These are phyloP conservation scores for Porphyra umbilicalis DNA, from an alignment of 31 red algal species.

Conservation along the genomic window DNA sequence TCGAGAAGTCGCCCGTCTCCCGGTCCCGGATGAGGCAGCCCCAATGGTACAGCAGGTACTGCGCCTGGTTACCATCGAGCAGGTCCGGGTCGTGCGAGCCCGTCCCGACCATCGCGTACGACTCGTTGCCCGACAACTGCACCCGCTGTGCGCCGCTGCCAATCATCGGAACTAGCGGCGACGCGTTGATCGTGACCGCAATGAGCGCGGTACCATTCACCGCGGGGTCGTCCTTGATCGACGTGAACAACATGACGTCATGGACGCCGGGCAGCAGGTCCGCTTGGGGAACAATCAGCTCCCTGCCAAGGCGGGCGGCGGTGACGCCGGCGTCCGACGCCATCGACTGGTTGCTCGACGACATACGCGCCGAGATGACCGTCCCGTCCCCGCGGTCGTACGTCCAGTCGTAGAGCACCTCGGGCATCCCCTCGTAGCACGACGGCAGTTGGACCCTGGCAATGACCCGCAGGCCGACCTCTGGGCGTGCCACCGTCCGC, in stretches of 20 bases:
- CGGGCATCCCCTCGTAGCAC: slow-evolving; percentile 16
- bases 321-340: not conserved
- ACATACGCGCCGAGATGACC: not conserved
- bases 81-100: not conserved
- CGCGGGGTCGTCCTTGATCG: not conserved
- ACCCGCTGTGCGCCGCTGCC: not conserved
- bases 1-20: not conserved
- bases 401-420: slow-evolving; percentile 51
- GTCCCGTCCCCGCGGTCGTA: slow-evolving; percentile 10
- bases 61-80: not conserved
- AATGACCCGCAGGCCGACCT: slow-evolving; percentile 36
- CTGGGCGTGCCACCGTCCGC: slow-evolving; percentile 20
- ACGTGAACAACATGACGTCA: not conserved
- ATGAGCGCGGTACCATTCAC: not conserved
- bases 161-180: not conserved
- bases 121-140: not conserved
- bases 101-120: not conserved
- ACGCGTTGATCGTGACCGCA: not conserved
- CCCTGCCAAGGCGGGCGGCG: not conserved
- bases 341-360: not conserved
- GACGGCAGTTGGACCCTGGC: slow-evolving; percentile 43
- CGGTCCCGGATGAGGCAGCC: not conserved
- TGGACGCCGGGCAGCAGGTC: not conserved
- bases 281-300: not conserved
- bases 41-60: not conserved